Percentiles rank a stretch among this genome's conserved stretches.
phyloP scores from a whole-genome alignment of 2,329 filamentous ascomycete species.

The Ophiostoma sp. region DNA sequence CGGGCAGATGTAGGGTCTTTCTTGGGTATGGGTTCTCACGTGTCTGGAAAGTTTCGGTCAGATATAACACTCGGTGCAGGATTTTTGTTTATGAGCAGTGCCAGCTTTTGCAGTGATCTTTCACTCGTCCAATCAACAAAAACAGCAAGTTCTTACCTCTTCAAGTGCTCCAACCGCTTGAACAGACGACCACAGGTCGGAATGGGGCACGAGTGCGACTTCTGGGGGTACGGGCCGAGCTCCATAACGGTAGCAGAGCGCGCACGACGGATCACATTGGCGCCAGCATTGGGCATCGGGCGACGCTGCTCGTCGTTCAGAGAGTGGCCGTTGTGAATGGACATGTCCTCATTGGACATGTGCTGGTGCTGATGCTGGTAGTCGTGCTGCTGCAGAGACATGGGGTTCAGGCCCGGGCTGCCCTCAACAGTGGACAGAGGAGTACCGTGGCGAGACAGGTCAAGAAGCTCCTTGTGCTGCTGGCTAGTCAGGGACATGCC shows the following conservation, averaged over 20 bases:
- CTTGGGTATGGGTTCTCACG: conserved; percentile 98
- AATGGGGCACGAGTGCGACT: conserved; percentile 98
- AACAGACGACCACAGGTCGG: conserved; percentile 94
- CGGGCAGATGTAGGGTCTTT: conserved; percentile 95
- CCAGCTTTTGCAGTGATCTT: conserved; percentile 12
- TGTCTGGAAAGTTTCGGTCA: conserved; percentile 58
- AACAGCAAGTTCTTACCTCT: conserved; percentile 66
- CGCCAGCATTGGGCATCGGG: conserved; percentile 59
- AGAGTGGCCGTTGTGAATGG: conserved; percentile 43
- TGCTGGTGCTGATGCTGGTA: conserved; percentile 58
- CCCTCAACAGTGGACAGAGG: conserved; percentile 79
- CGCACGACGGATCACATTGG: conserved; percentile 78
- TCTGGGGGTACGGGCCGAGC: conserved; percentile 90
- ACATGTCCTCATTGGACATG: conserved; percentile 59
- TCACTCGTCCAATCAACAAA: conserved; percentile 18
- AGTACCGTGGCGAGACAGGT: conserved; percentile 86
- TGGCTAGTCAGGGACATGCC: conserved; percentile 56
- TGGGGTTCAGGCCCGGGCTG: conserved; percentile 66
- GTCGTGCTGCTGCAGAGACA: conserved; percentile 47
- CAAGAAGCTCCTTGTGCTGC: conserved; percentile 73
- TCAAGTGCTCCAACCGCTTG: conserved; percentile 98
- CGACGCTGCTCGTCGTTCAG: conserved; percentile 58
- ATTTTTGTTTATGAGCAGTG: conserved; percentile 5
- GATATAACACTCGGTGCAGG: conserved; percentile 34
- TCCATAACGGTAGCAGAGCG: conserved; percentile 96